Base-by-base conservation (phyloP, 2,329 filamentous ascomycete species). In the Aspergillus brunneoviolaceus region DNA sequence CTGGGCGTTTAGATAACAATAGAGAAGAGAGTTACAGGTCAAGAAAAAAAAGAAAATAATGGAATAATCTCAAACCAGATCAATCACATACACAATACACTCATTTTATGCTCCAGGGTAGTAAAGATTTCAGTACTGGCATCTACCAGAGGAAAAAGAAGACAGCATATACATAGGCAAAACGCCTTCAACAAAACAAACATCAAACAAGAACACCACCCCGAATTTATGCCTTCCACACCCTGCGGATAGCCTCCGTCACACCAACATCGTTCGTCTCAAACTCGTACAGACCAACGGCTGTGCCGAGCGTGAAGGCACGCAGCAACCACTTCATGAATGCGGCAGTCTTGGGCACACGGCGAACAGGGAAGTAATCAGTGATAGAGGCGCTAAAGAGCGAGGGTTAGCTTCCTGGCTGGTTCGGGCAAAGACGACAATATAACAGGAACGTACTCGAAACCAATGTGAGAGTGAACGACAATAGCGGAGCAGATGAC, bases 221-320 rank as follows among this genome's bases (percentile, higher is more conserved):
- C 63, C 64, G 69, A 56, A 57, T 72, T 69, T 74, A 78, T 71
- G 95, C 94, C 72, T 84, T 91, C 95, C 95, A 99, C 64, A 98
- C 82, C 74, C 90, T 86, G 84, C 90, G 92, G 67, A 97, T 84
- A 33, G 88, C 89, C 84, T 96, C 94, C 9, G 92, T 96, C 61
- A 99, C 77, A 67, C 95, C 95, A 55, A 99, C 92, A 69, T 99
- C 95, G 74, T 97, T 98, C 33, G 95, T 99, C 87, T 99, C 95
- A 72, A 98, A 98, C 79, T 98, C 94, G 80, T 99, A 99, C 72
- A 98, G 84, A 60, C 93, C 93, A 66, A 96, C 84, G 54, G 90
- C 92, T 64, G 93, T 91, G 55, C 91, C 81, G 60, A 94, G 82
- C 11, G 96, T 97, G 61, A 86, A 88, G 50, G 83, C 79, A 72